Evolutionary conservation across 1,284 basidiomycete genomes (phyloP).

Genomic region (Microbotryomycetes sp.): DNA sequence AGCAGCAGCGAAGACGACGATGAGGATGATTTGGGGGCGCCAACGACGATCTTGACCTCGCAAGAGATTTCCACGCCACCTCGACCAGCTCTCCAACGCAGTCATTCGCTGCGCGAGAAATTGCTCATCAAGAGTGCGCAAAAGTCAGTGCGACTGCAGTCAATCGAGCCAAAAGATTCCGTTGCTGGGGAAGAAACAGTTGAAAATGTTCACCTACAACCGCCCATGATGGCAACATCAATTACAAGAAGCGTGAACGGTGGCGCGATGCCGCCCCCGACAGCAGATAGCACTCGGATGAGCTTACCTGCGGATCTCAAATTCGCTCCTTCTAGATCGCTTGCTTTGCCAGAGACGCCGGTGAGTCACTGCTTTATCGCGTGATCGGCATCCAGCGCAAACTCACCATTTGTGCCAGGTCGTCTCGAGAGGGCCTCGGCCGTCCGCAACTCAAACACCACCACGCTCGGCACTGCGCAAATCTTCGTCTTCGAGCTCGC

Average conservation of each 20-base stretch:
- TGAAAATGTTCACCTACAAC: too few species aligned
- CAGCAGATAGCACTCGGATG: too few species aligned
- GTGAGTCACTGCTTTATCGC: background rate
- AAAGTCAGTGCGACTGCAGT: background rate
- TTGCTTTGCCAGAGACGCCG: background rate
- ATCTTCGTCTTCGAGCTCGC: background rate
- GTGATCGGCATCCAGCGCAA: background rate
- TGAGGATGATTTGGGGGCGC: too few species aligned
- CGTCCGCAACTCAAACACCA: too few species aligned
- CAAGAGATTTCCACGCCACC: background rate
- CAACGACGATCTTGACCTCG: background rate
- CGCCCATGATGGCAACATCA: too few species aligned
- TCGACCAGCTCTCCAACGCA: background rate
- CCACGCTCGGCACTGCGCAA: background rate
- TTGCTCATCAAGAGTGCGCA: background rate
- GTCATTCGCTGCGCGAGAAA: background rate
- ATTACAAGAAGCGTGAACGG: too few species aligned
- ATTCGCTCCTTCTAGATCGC: background rate
- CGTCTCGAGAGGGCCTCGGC: too few species aligned
- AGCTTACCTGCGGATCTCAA: background rate
- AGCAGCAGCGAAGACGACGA: background rate
- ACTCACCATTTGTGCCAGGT: background rate
- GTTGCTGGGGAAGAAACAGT: too few species aligned
- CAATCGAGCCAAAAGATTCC: too few species aligned
- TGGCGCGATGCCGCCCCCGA: too few species aligned